phyloP scores from a whole-genome alignment of 2,329 filamentous ascomycete genomes.

The Ambrosiella beaveri region DNA sequence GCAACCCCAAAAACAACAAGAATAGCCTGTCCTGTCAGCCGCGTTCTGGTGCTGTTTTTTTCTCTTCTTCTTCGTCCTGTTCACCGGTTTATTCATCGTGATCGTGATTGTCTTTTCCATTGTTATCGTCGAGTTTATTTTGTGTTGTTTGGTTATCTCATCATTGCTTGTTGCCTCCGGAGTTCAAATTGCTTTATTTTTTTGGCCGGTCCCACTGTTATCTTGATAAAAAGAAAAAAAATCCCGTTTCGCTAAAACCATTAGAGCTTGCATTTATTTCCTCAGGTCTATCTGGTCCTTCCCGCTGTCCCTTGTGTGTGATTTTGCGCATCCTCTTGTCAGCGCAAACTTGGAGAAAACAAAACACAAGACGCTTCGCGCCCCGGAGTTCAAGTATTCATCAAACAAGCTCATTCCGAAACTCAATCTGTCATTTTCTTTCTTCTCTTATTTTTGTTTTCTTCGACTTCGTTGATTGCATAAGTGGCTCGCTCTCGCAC shows the following conservation, averaged over 20 bases:
- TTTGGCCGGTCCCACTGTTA: not conserved
- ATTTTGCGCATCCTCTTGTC: not conserved
- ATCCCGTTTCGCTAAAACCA: not conserved
- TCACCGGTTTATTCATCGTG: not conserved
- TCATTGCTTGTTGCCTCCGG: not conserved
- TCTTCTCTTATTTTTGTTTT: constrained; percentile 1
- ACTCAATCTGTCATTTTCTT: constrained; percentile 3
- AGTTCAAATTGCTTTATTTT: not conserved
- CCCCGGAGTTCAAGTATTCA: not conserved
- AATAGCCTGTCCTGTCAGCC: no score
- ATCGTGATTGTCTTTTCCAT: not conserved
- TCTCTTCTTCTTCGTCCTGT: not conserved
- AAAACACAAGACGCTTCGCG: not conserved
- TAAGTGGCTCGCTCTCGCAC: not conserved
- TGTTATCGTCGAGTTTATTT: not conserved
- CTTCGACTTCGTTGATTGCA: constrained; percentile 1
- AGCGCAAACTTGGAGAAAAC: not conserved
- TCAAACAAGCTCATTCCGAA: constrained; percentile 1
- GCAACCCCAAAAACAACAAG: no score
- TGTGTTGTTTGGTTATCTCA: not conserved
- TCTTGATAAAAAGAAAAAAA: not conserved
- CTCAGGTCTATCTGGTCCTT: constrained; percentile 1
- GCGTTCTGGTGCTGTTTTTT: no score
- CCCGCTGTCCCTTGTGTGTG: not conserved
- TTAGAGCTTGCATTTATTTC: constrained; percentile 7